Percentiles rank a stretch among this genome's conserved stretches.
These are phyloP conservation scores for Hypoxylon fuscum DNA, from an alignment of 495 filamentous ascomycete genomes.

Conservation along the genomic window DNA sequence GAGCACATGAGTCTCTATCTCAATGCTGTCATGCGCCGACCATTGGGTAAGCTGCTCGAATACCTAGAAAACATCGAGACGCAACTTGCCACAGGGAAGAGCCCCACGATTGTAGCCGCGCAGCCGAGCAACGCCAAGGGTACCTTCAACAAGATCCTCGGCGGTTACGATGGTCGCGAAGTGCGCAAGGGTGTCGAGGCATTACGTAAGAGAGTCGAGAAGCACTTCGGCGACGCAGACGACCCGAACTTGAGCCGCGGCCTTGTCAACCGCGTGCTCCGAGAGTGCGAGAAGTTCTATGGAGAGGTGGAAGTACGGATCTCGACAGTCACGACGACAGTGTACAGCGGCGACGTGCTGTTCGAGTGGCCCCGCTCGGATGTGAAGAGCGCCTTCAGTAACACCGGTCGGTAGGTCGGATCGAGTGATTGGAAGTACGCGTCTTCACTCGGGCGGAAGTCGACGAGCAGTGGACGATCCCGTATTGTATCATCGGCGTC, in stretches of 20 bases:
- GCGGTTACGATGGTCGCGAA: slow-evolving; percentile 81
- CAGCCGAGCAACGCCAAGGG: slow-evolving; percentile 81
- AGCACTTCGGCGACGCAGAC: slow-evolving; percentile 92
- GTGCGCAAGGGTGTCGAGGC: slow-evolving; percentile 84
- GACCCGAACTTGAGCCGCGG: slow-evolving; percentile 70
- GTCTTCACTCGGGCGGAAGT: slow-evolving; percentile 29
- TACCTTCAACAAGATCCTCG: slow-evolving; percentile 84
- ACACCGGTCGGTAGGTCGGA: slow-evolving; percentile 51
- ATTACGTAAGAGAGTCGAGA: slow-evolving; percentile 89
- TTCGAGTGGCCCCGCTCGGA: slow-evolving; percentile 65
- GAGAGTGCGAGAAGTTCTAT: slow-evolving; percentile 83
- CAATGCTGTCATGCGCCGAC: slow-evolving; percentile 85
- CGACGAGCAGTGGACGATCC: slow-evolving; percentile 28
- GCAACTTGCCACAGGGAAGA: slow-evolving; percentile 63
- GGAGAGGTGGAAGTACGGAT: slow-evolving; percentile 75
- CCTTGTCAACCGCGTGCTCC: slow-evolving; percentile 79
- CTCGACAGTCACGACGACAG: slow-evolving; percentile 66
- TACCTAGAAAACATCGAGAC: slow-evolving; percentile 85
- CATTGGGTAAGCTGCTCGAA: slow-evolving; percentile 88
- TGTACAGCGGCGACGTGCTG: slow-evolving; percentile 64
- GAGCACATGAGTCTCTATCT: slow-evolving; percentile 91
- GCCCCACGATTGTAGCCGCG: slow-evolving; percentile 62
- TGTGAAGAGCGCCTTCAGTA: slow-evolving; percentile 60
- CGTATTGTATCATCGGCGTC: slow-evolving; percentile 23
- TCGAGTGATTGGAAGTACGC: slow-evolving; percentile 40